Conservation (phyloP, 2,329 filamentous ascomycete genomes). For the Aaosphaeria pasadenensis region DNA sequence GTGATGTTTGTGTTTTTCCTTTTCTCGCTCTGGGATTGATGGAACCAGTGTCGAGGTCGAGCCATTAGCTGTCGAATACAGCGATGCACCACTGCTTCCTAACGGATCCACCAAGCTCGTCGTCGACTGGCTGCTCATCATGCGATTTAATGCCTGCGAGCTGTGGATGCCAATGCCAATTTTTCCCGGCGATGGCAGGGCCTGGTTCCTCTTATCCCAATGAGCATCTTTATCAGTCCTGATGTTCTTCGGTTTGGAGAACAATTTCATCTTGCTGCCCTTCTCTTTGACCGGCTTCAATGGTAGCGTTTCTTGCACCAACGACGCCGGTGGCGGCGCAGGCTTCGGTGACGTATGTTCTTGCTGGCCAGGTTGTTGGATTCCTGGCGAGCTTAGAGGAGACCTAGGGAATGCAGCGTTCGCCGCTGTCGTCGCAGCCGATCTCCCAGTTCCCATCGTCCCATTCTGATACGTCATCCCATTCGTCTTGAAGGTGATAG, state of each 20-base stretch:
- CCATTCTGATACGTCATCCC: conserved; percentile 59
- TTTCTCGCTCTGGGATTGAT: conserved; percentile 57
- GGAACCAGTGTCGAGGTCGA: conserved; percentile 75
- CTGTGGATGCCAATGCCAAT: conserved; percentile 65
- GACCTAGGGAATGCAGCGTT: conserved; percentile 72
- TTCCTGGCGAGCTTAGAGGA: conserved; percentile 43
- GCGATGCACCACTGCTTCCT: conserved; percentile 54
- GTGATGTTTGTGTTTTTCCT: conserved; percentile 72
- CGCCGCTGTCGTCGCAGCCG: conserved; percentile 68
- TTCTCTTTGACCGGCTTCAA: conserved; percentile 62
- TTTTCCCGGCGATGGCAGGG: conserved; percentile 63
- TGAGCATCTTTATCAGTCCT: conserved; percentile 66
- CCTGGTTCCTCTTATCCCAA: conserved; percentile 57
- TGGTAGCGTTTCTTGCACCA: conserved; percentile 49
- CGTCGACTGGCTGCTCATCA: conserved; percentile 64
- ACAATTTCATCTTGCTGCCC: conserved; percentile 72
- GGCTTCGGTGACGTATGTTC: conserved; percentile 33
- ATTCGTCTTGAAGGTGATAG: conserved; percentile 40
- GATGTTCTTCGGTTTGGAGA: conserved; percentile 74
- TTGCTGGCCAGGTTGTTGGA: conserved; percentile 16
- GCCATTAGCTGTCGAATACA: conserved; percentile 74
- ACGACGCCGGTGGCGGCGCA: conserved; percentile 30
- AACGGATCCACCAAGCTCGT: conserved; percentile 64
- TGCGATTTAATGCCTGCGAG: conserved; percentile 61
- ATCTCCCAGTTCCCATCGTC: conserved; percentile 57